Conservation (phyloP, 1,284 basidiomycete species). For the Cutaneotrichosporon sp. region DNA sequence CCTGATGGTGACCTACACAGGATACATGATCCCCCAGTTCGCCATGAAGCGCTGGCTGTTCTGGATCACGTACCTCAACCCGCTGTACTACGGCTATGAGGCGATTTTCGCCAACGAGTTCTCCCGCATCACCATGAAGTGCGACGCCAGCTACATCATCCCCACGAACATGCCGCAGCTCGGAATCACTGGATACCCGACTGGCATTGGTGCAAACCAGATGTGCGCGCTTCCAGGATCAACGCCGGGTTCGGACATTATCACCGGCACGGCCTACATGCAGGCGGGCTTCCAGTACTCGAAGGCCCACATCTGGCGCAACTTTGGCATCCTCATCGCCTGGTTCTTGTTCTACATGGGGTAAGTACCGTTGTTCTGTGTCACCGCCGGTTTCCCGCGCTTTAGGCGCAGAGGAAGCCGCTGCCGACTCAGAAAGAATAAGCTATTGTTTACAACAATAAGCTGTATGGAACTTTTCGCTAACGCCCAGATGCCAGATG, state of each 20-base stretch:
- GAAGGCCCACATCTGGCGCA: slow-evolving; percentile 49
- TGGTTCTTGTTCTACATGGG: slow-evolving; percentile 71
- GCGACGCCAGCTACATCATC: slow-evolving; percentile 68
- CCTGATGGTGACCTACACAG: slow-evolving; percentile 51
- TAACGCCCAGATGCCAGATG: too few species aligned
- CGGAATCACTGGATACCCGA: slow-evolving; percentile 65
- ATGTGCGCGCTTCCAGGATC: slow-evolving; percentile 51
- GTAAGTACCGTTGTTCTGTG: too few species aligned
- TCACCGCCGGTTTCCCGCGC: too few species aligned
- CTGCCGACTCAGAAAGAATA: too few species aligned
- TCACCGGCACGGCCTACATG: slow-evolving; percentile 53
- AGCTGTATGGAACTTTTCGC: too few species aligned
- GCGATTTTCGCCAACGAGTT: slow-evolving; percentile 75
- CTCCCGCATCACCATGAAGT: slow-evolving; percentile 66
- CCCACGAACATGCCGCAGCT: slow-evolving; percentile 64
- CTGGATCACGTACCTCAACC: slow-evolving; percentile 66
- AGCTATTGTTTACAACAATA: too few species aligned
- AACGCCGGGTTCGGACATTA: slow-evolving; percentile 38
- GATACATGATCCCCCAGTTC: slow-evolving; percentile 57
- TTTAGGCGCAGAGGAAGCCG: too few species aligned
- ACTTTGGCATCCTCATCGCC: slow-evolving; percentile 55
- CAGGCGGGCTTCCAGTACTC: slow-evolving; percentile 47
- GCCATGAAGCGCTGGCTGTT: slow-evolving; percentile 85
- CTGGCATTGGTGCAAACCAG: slow-evolving; percentile 52
- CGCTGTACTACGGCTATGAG: slow-evolving; percentile 71